These are phyloP conservation scores for Linderniella brevidens DNA, from an alignment of 257 asterid genomes.

Conservation along the genomic window DNA sequence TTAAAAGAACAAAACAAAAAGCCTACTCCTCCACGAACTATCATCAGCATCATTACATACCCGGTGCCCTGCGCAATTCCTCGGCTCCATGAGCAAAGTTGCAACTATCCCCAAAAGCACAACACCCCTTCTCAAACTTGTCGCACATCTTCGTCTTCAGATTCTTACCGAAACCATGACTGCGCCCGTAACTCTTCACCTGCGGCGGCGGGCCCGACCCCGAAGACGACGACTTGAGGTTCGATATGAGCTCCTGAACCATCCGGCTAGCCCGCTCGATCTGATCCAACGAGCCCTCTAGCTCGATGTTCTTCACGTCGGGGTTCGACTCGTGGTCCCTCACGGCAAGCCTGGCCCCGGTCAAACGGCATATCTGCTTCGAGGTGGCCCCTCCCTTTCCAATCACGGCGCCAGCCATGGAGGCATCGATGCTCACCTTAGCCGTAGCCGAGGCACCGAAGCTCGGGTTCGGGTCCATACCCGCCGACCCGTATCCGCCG, in stretches of 20 bases:
- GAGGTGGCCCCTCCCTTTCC: slow-evolving; percentile 43
- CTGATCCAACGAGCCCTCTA: slow-evolving; percentile 50
- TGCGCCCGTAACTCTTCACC: too few relatives aligned
- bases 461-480: slow-evolving; percentile 7
- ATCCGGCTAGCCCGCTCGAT: slow-evolving; percentile 31
- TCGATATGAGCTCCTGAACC: slow-evolving; percentile 29
- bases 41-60: too few relatives aligned
- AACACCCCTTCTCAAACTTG: slow-evolving; percentile 23
- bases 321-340: slow-evolving; percentile 31
- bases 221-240: slow-evolving; percentile 4
- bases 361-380: slow-evolving; percentile 28
- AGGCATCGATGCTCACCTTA: slow-evolving; percentile 34
- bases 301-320: slow-evolving; percentile 32
- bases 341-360: slow-evolving; percentile 33
- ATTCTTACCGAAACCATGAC: slow-evolving; percentile 16
- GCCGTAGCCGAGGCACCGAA: slow-evolving; percentile 49
- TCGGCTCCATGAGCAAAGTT: slow-evolving; percentile 31
- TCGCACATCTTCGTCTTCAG: slow-evolving; percentile 22
- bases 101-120: slow-evolving; percentile 36
- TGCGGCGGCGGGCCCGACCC: too few relatives aligned
- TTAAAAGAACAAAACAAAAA: too few relatives aligned
- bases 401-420: slow-evolving; percentile 36
- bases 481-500: neutral
- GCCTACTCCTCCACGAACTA: too few relatives aligned
- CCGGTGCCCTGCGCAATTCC: slow-evolving; percentile 18